A percentile compares a stretch with the other conserved stretches of the same genome.
These are phyloP conservation scores for Acacia acuminata DNA, from an alignment of 306 rosid genomes.

Conservation along the genomic window DNA sequence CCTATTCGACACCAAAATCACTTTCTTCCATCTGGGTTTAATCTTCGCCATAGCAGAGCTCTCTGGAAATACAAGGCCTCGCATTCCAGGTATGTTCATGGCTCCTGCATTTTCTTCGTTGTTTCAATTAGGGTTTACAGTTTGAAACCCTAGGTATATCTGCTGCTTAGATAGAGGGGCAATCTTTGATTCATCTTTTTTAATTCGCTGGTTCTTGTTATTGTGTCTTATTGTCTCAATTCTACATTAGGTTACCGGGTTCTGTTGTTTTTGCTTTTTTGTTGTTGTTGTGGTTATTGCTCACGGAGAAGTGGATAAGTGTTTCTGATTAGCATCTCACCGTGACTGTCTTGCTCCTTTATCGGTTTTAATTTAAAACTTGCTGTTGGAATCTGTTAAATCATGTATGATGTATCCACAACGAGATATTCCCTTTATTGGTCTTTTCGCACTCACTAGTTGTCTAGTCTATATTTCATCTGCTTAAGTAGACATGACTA, in stretches of 20 bases:
- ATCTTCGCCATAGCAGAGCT: conserved; percentile 2
- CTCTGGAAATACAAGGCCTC: conserved; percentile 32
- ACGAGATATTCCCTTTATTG: background rate
- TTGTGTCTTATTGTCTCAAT: background rate
- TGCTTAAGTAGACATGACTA: background rate
- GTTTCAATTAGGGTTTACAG: conserved; percentile 42
- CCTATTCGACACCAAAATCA: conserved; percentile 32
- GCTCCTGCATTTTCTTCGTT: background rate
- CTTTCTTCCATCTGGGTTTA: conserved; percentile 9
- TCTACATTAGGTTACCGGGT: background rate
- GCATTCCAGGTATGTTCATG: conserved; percentile 32
- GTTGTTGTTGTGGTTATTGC: background rate
- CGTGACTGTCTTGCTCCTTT: background rate
- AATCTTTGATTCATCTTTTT: background rate
- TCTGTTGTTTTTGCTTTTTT: background rate
- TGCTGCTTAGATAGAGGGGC: background rate
- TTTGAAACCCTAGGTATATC: conserved; percentile 49
- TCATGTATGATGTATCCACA: background rate
- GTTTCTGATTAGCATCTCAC: background rate
- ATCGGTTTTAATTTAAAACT: background rate
- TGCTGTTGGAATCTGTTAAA: background rate
- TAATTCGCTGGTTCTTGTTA: background rate
- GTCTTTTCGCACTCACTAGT: background rate
- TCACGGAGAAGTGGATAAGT: background rate
- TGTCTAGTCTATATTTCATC: background rate